These are phyloP conservation scores for Voacanga thouarsii DNA, from an alignment of 257 asterid genomes.

Conservation along the genomic window DNA sequence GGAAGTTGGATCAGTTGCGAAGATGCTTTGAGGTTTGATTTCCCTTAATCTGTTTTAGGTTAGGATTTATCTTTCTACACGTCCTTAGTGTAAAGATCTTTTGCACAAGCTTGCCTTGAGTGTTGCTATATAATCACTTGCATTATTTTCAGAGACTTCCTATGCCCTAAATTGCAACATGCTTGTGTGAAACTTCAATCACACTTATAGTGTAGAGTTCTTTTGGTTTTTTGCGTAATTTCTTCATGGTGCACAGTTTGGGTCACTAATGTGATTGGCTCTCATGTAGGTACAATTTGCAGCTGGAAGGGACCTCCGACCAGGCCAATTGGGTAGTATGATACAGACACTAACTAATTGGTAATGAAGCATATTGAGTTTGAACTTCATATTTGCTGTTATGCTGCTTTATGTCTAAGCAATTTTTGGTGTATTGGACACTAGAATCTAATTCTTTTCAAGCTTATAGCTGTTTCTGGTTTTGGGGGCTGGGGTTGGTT, in stretches of 20 bases:
- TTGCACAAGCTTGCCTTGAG: not conserved
- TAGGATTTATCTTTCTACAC: not conserved
- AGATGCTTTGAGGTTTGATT: constrained; percentile 91
- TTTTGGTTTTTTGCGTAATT: not conserved
- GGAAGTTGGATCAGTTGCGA: constrained; percentile 94
- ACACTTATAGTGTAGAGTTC: not conserved
- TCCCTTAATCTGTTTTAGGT: constrained; percentile 15
- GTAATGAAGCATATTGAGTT: constrained; percentile 27
- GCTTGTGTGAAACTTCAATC: not conserved
- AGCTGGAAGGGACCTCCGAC: constrained; percentile 98
- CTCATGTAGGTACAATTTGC: constrained; percentile 89
- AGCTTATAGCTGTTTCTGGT: not conserved
- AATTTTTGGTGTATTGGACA: not conserved
- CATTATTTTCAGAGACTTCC: not conserved
- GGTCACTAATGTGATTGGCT: constrained; percentile 17
- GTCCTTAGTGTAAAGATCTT: not conserved
- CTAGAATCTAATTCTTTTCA: not conserved
- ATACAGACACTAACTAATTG: constrained; percentile 64
- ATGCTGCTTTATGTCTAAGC: constrained; percentile 1
- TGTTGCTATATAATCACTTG: not conserved
- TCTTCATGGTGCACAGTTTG: constrained; percentile 11
- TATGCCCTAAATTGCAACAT: not conserved
- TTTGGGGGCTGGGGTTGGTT: not conserved
- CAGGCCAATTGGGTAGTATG: constrained; percentile 83
- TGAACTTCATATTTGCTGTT: not conserved